Evolutionary conservation across 176 grass and related monocot species (phyloP).

Genomic region (Rhynchospora tenuis): DNA sequence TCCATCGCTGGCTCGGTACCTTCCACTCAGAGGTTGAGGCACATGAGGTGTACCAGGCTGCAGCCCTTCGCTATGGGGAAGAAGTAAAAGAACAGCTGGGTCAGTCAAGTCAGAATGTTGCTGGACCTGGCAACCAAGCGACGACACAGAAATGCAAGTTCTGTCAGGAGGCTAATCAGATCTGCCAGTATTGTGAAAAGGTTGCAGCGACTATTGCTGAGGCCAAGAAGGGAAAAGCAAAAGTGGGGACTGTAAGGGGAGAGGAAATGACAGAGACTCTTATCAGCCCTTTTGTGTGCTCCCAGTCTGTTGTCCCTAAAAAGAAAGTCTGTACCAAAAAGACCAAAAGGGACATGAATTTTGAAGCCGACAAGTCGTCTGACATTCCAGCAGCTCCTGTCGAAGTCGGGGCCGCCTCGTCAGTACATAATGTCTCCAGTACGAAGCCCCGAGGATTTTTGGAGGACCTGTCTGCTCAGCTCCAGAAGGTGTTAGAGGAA

Average conservation of each 20-base stretch:
- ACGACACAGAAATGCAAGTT: background rate
- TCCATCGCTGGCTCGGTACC: slow-evolving; percentile 26
- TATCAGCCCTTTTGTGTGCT: background rate
- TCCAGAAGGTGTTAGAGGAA: no score
- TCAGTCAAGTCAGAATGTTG: background rate
- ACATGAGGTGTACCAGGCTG: background rate
- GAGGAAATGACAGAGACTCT: background rate
- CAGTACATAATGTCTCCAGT: background rate
- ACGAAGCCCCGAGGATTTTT: background rate
- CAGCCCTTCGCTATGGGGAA: background rate
- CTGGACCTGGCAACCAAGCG: background rate
- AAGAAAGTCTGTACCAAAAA: background rate
- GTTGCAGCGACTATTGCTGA: background rate
- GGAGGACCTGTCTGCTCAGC: no score
- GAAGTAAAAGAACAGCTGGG: background rate
- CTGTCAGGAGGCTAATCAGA: background rate
- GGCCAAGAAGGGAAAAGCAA: background rate
- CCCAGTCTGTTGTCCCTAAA: background rate
- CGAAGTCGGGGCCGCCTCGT: background rate
- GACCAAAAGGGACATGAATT: background rate
- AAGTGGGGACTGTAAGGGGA: background rate
- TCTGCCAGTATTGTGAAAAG: background rate
- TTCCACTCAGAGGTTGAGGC: slow-evolving; percentile 15
- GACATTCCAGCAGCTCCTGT: background rate
- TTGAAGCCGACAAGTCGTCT: background rate